phyloP scores from a whole-genome alignment of 1,284 basidiomycete genomes.

The Sporisorium reilianum region DNA sequence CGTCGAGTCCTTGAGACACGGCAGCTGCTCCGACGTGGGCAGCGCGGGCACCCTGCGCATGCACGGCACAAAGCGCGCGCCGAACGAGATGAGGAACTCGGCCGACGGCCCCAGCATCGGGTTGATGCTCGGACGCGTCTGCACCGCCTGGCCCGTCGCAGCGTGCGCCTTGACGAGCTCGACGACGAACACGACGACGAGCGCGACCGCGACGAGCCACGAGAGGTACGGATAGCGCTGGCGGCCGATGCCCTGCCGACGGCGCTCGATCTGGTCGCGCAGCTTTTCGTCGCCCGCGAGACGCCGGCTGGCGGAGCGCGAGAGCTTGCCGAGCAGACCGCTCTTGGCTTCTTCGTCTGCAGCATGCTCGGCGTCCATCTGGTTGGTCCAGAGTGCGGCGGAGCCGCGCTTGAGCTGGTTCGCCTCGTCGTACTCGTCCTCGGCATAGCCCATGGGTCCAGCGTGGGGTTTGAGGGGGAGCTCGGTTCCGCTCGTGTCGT shows the following conservation, averaged over 20 bases:
- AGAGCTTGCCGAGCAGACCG: constrained; percentile 42
- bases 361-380: constrained; percentile 21
- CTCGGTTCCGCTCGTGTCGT: constrained; percentile 45
- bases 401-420: constrained; percentile 52
- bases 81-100: constrained; percentile 85
- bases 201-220: constrained; percentile 74
- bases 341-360: constrained; percentile 38
- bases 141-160: constrained; percentile 67
- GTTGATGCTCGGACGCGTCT: constrained; percentile 80
- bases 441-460: constrained; percentile 61
- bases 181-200: constrained; percentile 72
- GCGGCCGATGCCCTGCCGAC: constrained; percentile 80
- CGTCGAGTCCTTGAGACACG: constrained; percentile 73
- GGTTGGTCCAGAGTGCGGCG: constrained; percentile 36
- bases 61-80: constrained; percentile 87
- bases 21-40: constrained; percentile 73
- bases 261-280: constrained; percentile 65
- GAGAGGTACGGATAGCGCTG: constrained; percentile 80
- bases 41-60: constrained; percentile 76
- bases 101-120: constrained; percentile 91
- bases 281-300: constrained; percentile 46
- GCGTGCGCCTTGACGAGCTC: constrained; percentile 65
- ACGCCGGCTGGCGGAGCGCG: constrained; percentile 14
- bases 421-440: constrained; percentile 64
- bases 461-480: constrained; percentile 54